A percentile compares a stretch with the other conserved stretches of the same genome.
Evolutionary conservation across 2,329 filamentous ascomycete genomes (phyloP).

Genomic region (Amylocarpus encephaloides): DNA sequence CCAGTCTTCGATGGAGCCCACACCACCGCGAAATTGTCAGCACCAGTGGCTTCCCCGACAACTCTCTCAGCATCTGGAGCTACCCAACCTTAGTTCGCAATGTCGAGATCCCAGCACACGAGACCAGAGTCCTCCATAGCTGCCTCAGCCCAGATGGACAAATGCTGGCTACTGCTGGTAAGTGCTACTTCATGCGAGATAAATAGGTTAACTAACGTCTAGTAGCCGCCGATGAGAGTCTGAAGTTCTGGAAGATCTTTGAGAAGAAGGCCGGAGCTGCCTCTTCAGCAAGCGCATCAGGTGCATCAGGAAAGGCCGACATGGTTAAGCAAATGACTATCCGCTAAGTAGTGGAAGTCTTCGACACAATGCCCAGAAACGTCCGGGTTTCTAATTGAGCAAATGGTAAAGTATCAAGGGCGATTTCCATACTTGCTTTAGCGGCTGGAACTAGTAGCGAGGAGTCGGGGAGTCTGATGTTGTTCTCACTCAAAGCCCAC

Average conservation of each 20-base stretch:
- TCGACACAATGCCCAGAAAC: constrained; percentile 20
- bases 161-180: constrained; percentile 89
- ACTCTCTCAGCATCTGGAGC: constrained; percentile 98
- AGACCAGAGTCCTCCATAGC: constrained; percentile 94
- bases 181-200: constrained; percentile 29
- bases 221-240: constrained; percentile 81
- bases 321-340: constrained; percentile 96
- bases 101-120: constrained; percentile 94
- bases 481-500: constrained; percentile 38
- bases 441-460: constrained; percentile 43
- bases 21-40: constrained; percentile 97
- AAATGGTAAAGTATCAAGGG: constrained; percentile 30
- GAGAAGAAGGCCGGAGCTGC: constrained; percentile 87
- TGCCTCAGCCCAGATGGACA: constrained; percentile 95
- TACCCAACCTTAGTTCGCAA: constrained; percentile 96
- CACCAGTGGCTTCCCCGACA: constrained; percentile 97
- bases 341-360: constrained; percentile 46
- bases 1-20: constrained; percentile 91
- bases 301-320: constrained; percentile 70
- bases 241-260: constrained; percentile 99
- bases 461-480: constrained; percentile 45
- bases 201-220: constrained; percentile 27
- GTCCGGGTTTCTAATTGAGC: constrained; percentile 22
- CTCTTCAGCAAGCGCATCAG: constrained; percentile 57
- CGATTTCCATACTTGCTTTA: constrained; percentile 36